Conservation (phyloP, 2,329 filamentous ascomycete genomes). For the Helminthosporium solani region DNA sequence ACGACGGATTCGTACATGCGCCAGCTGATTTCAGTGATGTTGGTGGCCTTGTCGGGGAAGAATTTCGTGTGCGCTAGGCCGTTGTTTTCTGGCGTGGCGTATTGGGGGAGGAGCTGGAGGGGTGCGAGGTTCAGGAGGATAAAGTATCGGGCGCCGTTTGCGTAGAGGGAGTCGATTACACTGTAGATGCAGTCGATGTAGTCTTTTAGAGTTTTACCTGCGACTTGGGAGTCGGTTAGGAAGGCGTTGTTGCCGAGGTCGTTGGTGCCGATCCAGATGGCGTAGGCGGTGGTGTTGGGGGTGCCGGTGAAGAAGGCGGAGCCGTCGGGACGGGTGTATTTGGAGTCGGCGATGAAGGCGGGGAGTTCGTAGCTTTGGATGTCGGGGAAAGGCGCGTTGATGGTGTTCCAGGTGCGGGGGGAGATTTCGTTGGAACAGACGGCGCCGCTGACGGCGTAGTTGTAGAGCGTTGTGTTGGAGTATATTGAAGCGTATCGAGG, state of each 20-base stretch:
- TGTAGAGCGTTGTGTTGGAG: constrained; percentile 56
- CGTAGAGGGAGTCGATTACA: constrained; percentile 63
- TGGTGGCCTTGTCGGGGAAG: constrained; percentile 51
- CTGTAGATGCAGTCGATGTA: constrained; percentile 69
- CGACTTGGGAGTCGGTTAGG: constrained; percentile 62
- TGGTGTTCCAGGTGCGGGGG: constrained; percentile 53
- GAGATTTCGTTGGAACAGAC: constrained; percentile 71
- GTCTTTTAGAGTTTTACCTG: constrained; percentile 61
- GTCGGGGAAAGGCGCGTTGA: constrained; percentile 61
- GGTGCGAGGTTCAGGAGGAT: constrained; percentile 70
- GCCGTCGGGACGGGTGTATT: constrained; percentile 35
- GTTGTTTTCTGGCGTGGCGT: constrained; percentile 54
- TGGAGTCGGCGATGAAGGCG: constrained; percentile 49
- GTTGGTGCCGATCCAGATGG: constrained; percentile 80
- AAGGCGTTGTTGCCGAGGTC: constrained; percentile 69
- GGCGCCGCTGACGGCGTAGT: constrained; percentile 73
- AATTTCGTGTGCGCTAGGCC: constrained; percentile 48
- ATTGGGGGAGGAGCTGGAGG: constrained; percentile 67
- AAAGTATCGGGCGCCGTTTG: constrained; percentile 67
- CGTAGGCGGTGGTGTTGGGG: constrained; percentile 66
- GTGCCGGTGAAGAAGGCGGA: constrained; percentile 48
- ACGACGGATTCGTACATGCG: constrained; percentile 56
- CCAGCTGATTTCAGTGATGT: constrained; percentile 52
- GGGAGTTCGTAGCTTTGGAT: constrained; percentile 50
- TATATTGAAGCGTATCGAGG: constrained; percentile 64